Base-by-base conservation (phyloP, 1,139 yeast species). In the Candida pseudoviswanathii region DNA sequence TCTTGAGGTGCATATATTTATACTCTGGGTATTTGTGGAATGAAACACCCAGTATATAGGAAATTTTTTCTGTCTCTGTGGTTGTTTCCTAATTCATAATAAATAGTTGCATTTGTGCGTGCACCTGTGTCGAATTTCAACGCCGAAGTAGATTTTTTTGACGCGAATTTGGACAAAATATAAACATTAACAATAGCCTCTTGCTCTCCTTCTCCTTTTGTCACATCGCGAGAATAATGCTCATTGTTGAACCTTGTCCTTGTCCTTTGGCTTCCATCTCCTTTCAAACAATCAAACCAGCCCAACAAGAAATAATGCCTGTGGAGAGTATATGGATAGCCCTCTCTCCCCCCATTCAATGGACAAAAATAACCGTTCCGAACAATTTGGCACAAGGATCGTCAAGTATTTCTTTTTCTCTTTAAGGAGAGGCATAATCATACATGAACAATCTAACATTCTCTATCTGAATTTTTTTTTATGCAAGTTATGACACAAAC, bases 81-180 rank as follows among this genome's bases (percentile, higher is more conserved):
- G 16, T 16, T 16, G 16, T 16, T 16, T 16, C 16, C n/a, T 24
- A 37, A 24, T 24, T 4, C n/a, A 37, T 1, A 24, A 37, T 22
- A 37, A 37, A 24, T 24, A 37, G 40, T 37, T 6, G 40, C 40
- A 37, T 37, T 9, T 9, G 4, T 26, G 26, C 34, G 34, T 40
- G 34, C 9, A 29, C 16, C 25, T 8, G 21, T 10, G 21, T 10
- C 29, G 8, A 37, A 37, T 37, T 37, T 8, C 30, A 37, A 16
- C 27, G 26, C 8, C 7, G 24, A 36, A 21, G 3, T 16, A 32
- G 16, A 32, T 32, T n/a, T n/a, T 39, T 39, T 10, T 24, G n/a
- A 43, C 47, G 40, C 43, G 43, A 44, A 44, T 32, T 40, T 32
- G 39, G 43, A 25, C 21, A 33, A 41, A 45, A 38, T 3, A 26